Conservation (phyloP, 139 green algal species). For the Microglena sp. region DNA sequence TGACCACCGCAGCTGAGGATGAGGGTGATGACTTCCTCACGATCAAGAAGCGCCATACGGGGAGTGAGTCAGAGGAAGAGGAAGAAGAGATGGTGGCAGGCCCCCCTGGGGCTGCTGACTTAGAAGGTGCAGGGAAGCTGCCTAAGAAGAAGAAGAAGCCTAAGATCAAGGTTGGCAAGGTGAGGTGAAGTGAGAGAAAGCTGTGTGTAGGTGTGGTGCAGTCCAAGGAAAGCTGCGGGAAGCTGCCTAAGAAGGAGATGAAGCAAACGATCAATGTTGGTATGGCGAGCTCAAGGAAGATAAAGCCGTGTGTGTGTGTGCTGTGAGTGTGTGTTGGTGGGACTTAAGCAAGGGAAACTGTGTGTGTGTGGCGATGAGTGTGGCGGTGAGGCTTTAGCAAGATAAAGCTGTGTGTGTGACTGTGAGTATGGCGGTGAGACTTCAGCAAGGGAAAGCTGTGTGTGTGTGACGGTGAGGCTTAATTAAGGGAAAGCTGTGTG, state of each 20-base stretch:
- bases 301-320: too few species aligned
- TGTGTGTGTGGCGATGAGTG: too few species aligned
- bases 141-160: constrained; percentile 65
- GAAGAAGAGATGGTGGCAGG: not conserved
- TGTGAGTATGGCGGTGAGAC: too few species aligned
- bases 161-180: constrained; percentile 44
- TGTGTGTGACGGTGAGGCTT: too few species aligned
- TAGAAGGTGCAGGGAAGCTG: not conserved
- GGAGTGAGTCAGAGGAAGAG: constrained; percentile 3
- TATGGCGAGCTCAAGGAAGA: not conserved
- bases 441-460: too few species aligned
- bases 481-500: too few species aligned
- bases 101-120: not conserved
- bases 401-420: too few species aligned
- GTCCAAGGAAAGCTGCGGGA: not conserved
- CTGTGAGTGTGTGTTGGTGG: too few species aligned
- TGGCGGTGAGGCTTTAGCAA: too few species aligned
- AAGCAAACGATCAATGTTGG: not conserved
- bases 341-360: too few species aligned
- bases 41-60: constrained; percentile 30
- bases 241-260: not conserved
- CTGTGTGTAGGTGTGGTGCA: not conserved
- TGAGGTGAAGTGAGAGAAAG: not conserved
- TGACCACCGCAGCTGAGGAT: not conserved
- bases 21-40: constrained; percentile 42